Conservation (phyloP, 768 basidiomycete genomes). For the Saitozyma sp. region DNA sequence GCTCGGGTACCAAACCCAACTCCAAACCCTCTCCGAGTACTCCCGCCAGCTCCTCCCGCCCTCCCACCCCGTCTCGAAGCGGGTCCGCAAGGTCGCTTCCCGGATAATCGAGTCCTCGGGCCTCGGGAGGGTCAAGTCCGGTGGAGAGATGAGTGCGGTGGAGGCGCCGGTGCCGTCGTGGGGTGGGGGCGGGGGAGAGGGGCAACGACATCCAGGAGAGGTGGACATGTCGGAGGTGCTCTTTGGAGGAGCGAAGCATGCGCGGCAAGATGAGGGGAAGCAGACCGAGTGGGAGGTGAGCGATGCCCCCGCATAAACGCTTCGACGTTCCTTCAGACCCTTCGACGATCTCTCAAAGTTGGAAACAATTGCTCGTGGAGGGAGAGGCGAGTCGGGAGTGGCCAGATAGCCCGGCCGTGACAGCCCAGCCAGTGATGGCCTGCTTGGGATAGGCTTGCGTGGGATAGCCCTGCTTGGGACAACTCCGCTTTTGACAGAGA, state of each 20-base stretch:
- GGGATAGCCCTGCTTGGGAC: too few relatives aligned
- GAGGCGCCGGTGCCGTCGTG: slow-evolving; percentile 39
- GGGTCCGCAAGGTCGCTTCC: slow-evolving; percentile 69
- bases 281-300: slow-evolving; percentile 52
- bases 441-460: too few relatives aligned
- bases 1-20: slow-evolving; percentile 45
- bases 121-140: slow-evolving; percentile 63
- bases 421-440: too few relatives aligned
- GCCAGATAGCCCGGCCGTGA: too few relatives aligned
- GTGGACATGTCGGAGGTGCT: slow-evolving; percentile 29
- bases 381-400: not conserved
- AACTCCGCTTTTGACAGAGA: too few relatives aligned
- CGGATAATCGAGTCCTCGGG: slow-evolving; percentile 70
- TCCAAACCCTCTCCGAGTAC: slow-evolving; percentile 61
- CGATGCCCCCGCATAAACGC: not conserved
- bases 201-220: not conserved
- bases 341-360: too few relatives aligned
- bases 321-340: too few relatives aligned
- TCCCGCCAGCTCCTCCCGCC: slow-evolving; percentile 63
- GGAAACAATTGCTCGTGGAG: not conserved
- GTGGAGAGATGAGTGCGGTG: slow-evolving; percentile 36
- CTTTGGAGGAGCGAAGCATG: slow-evolving; percentile 31
- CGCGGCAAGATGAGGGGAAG: slow-evolving; percentile 29
- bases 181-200: slow-evolving; percentile 25
- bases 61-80: slow-evolving; percentile 64